Conservation (phyloP, 371 early-diverging fungal species). For the Amoeboaphelidium protococcarum region DNA sequence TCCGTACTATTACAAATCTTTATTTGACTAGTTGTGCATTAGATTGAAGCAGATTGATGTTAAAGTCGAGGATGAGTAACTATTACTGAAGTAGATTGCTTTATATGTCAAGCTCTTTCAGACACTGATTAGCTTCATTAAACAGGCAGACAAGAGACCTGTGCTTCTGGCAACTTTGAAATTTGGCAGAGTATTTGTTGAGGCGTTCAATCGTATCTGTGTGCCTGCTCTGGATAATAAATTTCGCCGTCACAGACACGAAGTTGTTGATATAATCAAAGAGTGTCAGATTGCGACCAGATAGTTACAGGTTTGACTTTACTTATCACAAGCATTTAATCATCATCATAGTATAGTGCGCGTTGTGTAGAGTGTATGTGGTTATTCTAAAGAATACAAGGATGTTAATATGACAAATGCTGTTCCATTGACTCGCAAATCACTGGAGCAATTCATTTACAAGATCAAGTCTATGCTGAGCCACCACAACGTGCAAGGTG, state of each 20-base stretch:
- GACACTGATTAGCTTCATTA: too few species aligned
- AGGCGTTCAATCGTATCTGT: neutral
- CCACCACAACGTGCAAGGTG: constrained; percentile 24
- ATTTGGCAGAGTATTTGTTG: neutral
- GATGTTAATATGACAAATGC: constrained; percentile 25
- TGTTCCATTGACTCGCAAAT: constrained; percentile 39
- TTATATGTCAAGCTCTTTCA: too few species aligned
- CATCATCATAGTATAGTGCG: constrained; percentile 25
- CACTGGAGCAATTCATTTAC: constrained; percentile 41
- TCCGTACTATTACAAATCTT: too few species aligned
- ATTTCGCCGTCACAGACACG: neutral
- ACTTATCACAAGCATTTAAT: neutral
- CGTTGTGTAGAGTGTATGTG: constrained; percentile 40
- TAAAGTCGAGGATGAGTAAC: too few species aligned
- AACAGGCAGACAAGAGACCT: neutral
- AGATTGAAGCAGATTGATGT: too few species aligned
- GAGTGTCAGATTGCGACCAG: neutral
- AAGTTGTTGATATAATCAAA: neutral
- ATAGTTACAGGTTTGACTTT: neutral
- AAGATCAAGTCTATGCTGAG: constrained; percentile 42
- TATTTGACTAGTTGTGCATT: too few species aligned
- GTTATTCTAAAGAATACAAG: constrained; percentile 40
- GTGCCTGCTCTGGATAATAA: neutral
- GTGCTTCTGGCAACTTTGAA: neutral
- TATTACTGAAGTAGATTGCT: too few species aligned